Evolutionary conservation across 495 filamentous ascomycete genomes (phyloP).

Genomic region (Parathielavia hyrcaniae): DNA sequence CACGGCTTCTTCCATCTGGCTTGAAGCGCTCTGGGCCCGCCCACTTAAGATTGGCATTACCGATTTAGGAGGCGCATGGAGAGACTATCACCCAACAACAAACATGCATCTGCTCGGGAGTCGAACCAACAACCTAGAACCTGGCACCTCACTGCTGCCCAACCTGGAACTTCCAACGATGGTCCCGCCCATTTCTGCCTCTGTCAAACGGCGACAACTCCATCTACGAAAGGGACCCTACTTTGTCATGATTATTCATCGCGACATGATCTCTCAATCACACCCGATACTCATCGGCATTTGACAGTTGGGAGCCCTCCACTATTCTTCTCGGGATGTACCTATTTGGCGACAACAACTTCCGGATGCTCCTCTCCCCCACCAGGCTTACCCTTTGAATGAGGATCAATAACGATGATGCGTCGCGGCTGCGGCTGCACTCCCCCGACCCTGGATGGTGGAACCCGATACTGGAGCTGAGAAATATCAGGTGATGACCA

Average conservation of each 20-base stretch:
- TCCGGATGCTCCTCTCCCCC: not conserved
- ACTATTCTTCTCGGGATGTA: not conserved
- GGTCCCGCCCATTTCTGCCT: not conserved
- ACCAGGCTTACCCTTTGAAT: not conserved
- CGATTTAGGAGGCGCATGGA: not conserved
- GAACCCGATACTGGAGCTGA: not conserved
- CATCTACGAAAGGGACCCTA: not conserved
- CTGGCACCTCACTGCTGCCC: not conserved
- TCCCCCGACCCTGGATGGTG: slow-evolving; percentile 16
- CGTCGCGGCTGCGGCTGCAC: slow-evolving; percentile 4
- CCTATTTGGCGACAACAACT: not conserved
- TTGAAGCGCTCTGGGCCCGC: not conserved
- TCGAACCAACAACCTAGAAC: not conserved
- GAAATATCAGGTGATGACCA: not conserved
- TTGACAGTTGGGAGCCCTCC: no score
- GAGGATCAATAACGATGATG: slow-evolving; percentile 4
- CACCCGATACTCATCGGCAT: no score
- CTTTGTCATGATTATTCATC: no score
- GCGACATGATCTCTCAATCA: no score
- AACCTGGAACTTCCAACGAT: not conserved
- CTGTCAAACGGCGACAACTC: not conserved
- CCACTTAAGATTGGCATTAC: slow-evolving; percentile 9
- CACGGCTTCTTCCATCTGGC: slow-evolving; percentile 8
- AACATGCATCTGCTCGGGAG: not conserved
- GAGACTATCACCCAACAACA: slow-evolving; percentile 7